Conservation (phyloP, 495 filamentous ascomycete species). For the Penicillium psychrofluorescens region DNA sequence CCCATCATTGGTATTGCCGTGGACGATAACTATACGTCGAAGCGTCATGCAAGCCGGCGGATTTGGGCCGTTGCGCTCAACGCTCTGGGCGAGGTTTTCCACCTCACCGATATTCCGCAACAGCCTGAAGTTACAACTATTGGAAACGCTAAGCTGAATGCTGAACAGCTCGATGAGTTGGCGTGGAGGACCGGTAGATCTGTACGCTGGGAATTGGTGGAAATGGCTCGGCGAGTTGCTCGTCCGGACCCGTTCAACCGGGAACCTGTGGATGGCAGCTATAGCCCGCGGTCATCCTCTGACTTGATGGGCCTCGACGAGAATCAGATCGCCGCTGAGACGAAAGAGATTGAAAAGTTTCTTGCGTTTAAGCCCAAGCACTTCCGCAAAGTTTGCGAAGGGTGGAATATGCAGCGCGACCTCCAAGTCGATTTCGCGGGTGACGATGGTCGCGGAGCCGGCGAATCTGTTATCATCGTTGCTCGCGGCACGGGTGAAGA, state of each 20-base stretch:
- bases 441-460: constrained; percentile 63
- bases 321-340: constrained; percentile 66
- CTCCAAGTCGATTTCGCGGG: constrained; percentile 85
- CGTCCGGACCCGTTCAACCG: constrained; percentile 61
- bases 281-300: constrained; percentile 61
- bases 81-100: constrained; percentile 87
- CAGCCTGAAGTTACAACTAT: constrained; percentile 19
- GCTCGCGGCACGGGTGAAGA: constrained; percentile 59
- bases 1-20: constrained; percentile 82
- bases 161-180: constrained; percentile 46
- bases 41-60: constrained; percentile 58
- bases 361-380: constrained; percentile 65
- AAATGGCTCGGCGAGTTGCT: constrained; percentile 63
- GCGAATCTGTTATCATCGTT: constrained; percentile 70
- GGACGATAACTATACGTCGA: constrained; percentile 68
- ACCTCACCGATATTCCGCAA: constrained; percentile 60
- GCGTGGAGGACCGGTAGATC: constrained; percentile 77
- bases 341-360: constrained; percentile 73
- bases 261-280: constrained; percentile 53
- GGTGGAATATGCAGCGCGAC: constrained; percentile 88
- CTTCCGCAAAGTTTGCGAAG: constrained; percentile 70
- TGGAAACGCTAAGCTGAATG: constrained; percentile 18
- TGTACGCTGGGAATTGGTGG: constrained; percentile 72
- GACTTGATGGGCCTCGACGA: constrained; percentile 63
- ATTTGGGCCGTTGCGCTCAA: constrained; percentile 87